Percentiles rank a stretch among this genome's conserved stretches.
Evolutionary conservation across 768 basidiomycete species (phyloP).

Genomic region (Kwoniella botswanensis): DNA sequence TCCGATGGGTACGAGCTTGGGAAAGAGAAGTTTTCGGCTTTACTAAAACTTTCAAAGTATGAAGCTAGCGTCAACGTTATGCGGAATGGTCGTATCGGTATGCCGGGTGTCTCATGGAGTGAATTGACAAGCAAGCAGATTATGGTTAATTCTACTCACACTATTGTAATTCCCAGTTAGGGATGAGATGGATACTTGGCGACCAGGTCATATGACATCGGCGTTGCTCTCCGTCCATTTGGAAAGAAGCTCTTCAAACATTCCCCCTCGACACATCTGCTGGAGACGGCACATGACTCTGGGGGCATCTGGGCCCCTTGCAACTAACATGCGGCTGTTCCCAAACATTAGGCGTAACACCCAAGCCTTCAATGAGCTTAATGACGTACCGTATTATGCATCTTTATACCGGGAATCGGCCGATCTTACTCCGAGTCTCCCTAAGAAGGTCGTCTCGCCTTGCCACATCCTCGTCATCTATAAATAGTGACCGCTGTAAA

Average conservation of each 20-base stretch:
- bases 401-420: slow-evolving; percentile 4
- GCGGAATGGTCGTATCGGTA: neutral
- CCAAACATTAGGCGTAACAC: neutral
- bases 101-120: neutral
- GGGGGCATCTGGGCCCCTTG: slow-evolving; percentile 8
- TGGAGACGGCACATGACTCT: neutral
- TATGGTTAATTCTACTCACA: neutral
- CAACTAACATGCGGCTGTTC: neutral
- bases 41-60: neutral
- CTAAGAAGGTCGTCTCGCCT: neutral
- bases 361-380: neutral
- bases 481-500: neutral
- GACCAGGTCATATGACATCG: slow-evolving; percentile 5
- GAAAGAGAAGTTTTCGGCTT: neutral
- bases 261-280: neutral
- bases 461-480: neutral
- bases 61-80: neutral
- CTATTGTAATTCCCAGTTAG: neutral
- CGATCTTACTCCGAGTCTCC: neutral
- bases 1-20: neutral
- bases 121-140: neutral
- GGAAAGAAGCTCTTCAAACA: neutral
- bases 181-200: neutral
- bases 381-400: neutral
- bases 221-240: neutral